A percentile compares a stretch with the other conserved stretches of the same genome.
phyloP scores from a whole-genome alignment of 2,329 filamentous ascomycete genomes.

The Juglanconis juglandina region DNA sequence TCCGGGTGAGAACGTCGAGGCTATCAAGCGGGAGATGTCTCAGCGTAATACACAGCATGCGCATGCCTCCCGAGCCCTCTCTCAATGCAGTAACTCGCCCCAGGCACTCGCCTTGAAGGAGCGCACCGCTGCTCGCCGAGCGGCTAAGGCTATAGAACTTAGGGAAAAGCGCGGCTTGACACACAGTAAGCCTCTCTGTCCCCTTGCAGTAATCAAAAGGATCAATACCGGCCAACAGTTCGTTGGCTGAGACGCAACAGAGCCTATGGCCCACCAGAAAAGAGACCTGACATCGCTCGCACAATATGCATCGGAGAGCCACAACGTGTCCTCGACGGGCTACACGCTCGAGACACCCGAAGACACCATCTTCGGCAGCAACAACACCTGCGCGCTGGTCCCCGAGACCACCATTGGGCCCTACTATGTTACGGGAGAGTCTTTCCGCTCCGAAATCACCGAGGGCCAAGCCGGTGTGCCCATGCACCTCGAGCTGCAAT shows the following conservation, averaged over 20 bases:
- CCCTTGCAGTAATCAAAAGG: too few species aligned
- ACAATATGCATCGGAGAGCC: background rate
- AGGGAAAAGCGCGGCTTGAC: background rate
- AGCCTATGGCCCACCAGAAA: conserved; percentile 6
- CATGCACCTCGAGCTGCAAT: conserved; percentile 40
- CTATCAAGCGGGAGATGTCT: conserved; percentile 10
- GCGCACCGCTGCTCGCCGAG: conserved; percentile 1
- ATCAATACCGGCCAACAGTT: too few species aligned
- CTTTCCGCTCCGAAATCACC: conserved; percentile 37
- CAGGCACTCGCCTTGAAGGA: background rate
- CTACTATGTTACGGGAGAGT: conserved; percentile 42
- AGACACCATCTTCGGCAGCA: conserved; percentile 1
- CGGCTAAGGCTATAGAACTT: conserved; percentile 6
- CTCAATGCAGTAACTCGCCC: background rate
- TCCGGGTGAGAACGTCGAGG: conserved; percentile 7
- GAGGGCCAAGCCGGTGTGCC: conserved; percentile 39
- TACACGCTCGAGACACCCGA: conserved; percentile 1
- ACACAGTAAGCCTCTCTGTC: background rate
- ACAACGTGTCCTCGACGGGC: background rate
- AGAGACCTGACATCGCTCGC: conserved; percentile 4
- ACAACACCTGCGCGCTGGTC: conserved; percentile 6
- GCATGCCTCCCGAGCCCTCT: background rate
- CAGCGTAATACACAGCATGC: conserved; percentile 6
- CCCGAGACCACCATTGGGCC: conserved; percentile 42
- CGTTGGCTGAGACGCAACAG: background rate